Evolutionary conservation across 352 stramenopile species (phyloP).

Genomic region (Pythium oligandrum): DNA sequence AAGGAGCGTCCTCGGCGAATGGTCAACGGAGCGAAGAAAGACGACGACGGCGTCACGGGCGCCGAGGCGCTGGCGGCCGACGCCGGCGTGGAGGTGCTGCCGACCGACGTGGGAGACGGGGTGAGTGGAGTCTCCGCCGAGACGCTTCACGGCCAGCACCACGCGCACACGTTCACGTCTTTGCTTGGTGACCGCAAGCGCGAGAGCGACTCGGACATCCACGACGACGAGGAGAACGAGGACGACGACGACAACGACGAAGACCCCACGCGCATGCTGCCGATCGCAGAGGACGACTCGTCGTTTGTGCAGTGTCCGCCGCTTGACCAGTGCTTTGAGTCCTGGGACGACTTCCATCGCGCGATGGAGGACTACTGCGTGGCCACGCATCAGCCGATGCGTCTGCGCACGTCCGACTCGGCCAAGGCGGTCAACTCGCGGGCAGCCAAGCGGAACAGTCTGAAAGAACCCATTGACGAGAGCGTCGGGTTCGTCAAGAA

Average conservation of each 20-base stretch:
- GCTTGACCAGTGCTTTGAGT: slow-evolving; percentile 76
- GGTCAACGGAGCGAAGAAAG: slow-evolving; percentile 6
- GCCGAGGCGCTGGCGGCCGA: slow-evolving; percentile 9
- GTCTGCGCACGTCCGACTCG: slow-evolving; percentile 74
- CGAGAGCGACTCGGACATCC: slow-evolving; percentile 44
- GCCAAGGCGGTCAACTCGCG: slow-evolving; percentile 74
- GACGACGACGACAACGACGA: slow-evolving; percentile 34
- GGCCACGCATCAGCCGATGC: slow-evolving; percentile 73
- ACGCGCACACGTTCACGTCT: slow-evolving; percentile 36
- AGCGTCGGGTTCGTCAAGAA: slow-evolving; percentile 84
- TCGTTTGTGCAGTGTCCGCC: slow-evolving; percentile 63
- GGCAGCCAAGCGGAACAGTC: slow-evolving; percentile 76
- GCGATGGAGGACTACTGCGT: slow-evolving; percentile 78
- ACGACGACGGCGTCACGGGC: slow-evolving; percentile 12
- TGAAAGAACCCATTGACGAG: slow-evolving; percentile 84
- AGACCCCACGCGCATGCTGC: slow-evolving; percentile 31
- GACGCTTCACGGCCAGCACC: slow-evolving; percentile 19
- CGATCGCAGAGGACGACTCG: slow-evolving; percentile 51
- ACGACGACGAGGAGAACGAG: slow-evolving; percentile 48
- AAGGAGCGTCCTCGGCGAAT: too few relatives aligned
- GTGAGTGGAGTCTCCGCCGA: slow-evolving; percentile 10
- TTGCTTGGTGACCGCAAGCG: slow-evolving; percentile 61
- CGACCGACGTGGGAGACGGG: slow-evolving; percentile 14
- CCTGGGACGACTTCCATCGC: slow-evolving; percentile 78
- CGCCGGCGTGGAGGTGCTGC: slow-evolving; percentile 4